These are phyloP conservation scores for Oryza punctata DNA, from an alignment of 176 grass and related monocot genomes.

Conservation along the genomic window DNA sequence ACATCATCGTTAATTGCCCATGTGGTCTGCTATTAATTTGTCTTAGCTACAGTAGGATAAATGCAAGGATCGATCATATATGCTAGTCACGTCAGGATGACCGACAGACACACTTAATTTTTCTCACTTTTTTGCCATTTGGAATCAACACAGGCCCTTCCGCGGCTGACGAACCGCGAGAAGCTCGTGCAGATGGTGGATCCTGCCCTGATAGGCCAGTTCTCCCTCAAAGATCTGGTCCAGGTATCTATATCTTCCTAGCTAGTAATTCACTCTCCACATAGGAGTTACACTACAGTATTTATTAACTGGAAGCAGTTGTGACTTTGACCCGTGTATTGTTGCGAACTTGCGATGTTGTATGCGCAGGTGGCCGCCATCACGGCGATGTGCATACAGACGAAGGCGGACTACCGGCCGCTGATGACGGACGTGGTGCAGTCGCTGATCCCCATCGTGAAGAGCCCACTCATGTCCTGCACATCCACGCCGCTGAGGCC, in stretches of 20 bases:
- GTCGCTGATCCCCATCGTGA: constrained; percentile 91
- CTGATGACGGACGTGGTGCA: constrained; percentile 99
- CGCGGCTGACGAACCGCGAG: constrained; percentile 74
- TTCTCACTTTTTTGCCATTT: background rate
- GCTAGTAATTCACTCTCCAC: background rate
- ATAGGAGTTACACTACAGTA: too few relatives aligned
- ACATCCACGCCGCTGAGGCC: constrained; percentile 55
- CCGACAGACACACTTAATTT: background rate
- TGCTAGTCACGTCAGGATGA: background rate
- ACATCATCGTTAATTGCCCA: background rate
- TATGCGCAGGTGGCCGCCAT: constrained; percentile 81
- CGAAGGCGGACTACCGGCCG: constrained; percentile 92
- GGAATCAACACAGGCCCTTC: constrained; percentile 61
- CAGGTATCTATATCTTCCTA: constrained; percentile 49
- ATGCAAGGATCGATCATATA: background rate
- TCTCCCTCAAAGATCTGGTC: constrained; percentile 78
- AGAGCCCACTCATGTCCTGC: constrained; percentile 45
- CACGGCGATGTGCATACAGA: constrained; percentile 86
- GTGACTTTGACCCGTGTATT: too few relatives aligned
- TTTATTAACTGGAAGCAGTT: too few relatives aligned
- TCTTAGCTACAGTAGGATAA: background rate
- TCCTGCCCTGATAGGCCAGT: constrained; percentile 74
- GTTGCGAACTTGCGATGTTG: background rate
- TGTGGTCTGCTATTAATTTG: background rate
- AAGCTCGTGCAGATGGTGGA: constrained; percentile 90